phyloP scores from a whole-genome alignment of 2,329 filamentous ascomycete genomes.

The Pestalotiopsis sp. region DNA sequence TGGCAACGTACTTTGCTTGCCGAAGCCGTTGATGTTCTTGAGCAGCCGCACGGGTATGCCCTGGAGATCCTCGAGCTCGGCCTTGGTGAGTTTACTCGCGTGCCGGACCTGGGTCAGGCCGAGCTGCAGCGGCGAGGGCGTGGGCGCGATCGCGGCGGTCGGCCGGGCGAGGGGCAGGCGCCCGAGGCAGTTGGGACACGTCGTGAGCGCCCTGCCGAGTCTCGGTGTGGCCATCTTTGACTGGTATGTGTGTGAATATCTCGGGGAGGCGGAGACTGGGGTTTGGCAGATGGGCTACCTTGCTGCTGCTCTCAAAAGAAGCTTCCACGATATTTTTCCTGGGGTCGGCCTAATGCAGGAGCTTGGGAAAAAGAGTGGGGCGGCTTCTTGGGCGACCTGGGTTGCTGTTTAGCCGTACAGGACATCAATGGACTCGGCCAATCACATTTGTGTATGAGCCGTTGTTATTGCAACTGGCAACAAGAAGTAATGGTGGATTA shows the following conservation, averaged over 20 bases:
- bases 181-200: constrained; percentile 36
- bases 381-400: neutral
- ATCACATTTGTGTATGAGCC: neutral
- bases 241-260: neutral
- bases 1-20: constrained; percentile 36
- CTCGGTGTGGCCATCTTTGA: constrained; percentile 17
- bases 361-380: neutral
- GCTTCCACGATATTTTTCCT: neutral
- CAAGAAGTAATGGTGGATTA: too few relatives aligned
- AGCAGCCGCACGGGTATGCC: constrained; percentile 48
- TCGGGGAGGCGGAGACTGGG: neutral
- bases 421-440: neutral
- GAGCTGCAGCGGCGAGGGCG: constrained; percentile 25
- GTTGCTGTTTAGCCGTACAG: neutral
- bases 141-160: constrained; percentile 9
- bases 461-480: neutral
- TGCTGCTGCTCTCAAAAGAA: neutral
- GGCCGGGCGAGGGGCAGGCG: constrained; percentile 26
- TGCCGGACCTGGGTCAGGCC: constrained; percentile 36
- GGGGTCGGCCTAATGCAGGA: neutral
- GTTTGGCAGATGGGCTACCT: neutral
- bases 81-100: constrained; percentile 34
- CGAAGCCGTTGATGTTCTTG: constrained; percentile 42
- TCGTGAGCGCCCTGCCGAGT: constrained; percentile 23
- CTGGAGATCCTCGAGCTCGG: constrained; percentile 38